phyloP scores from a whole-genome alignment of 129 eudicot species.

The Centaurea solstitialis region DNA sequence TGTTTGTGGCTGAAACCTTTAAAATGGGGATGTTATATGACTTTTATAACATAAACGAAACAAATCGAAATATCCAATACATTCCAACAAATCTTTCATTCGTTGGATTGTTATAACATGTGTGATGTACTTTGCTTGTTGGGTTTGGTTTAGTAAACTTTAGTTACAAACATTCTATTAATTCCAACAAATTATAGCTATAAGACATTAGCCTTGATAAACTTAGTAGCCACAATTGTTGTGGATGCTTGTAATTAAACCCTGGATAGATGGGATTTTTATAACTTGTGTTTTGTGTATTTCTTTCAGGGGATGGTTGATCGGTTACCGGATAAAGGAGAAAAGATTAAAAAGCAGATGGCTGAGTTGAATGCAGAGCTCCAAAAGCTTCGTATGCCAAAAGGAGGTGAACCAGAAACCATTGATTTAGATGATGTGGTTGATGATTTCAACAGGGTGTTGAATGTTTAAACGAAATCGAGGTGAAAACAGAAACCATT shows the following conservation, averaged over 20 bases:
- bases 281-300: neutral
- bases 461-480: conserved; percentile 34
- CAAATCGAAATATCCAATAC: too few species aligned
- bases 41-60: too few species aligned
- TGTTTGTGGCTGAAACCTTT: neutral
- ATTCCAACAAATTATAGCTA: too few species aligned
- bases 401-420: conserved; percentile 20
- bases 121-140: neutral
- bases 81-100: too few species aligned
- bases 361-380: conserved; percentile 58
- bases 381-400: conserved; percentile 26
- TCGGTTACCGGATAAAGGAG: conserved; percentile 70
- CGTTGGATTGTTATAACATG: neutral
- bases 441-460: conserved; percentile 44
- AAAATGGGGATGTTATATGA: neutral
- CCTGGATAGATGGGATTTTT: too few species aligned
- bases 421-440: conserved; percentile 56
- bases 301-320: conserved; percentile 46
- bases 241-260: too few species aligned
- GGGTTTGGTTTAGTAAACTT: too few species aligned
- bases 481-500: conserved; percentile 5
- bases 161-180: neutral
- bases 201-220: too few species aligned
- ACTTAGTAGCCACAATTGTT: too few species aligned
- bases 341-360: conserved; percentile 54